Percentiles rank a stretch among this genome's conserved stretches.
Conservation (phyloP, 2,329 filamentous ascomycete species). For the Verticillium klebahnii region DNA sequence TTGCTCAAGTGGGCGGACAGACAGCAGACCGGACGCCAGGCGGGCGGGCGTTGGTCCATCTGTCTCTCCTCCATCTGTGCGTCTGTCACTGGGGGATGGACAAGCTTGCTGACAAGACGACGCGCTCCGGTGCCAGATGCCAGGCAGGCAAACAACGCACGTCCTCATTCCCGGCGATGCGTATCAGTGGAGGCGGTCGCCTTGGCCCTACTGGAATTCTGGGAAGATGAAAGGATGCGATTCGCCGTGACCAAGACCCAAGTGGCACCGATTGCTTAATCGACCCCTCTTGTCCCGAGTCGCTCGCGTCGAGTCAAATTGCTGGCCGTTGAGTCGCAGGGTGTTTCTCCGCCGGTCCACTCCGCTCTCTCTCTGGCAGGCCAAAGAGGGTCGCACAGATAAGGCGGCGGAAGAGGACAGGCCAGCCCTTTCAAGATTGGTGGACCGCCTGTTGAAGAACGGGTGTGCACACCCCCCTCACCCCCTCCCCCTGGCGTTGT, state of each 20-base stretch:
- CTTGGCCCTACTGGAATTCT: background rate
- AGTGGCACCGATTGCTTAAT: background rate
- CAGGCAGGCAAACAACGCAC: background rate
- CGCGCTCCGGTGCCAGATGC: background rate
- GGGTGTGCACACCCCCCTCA: conserved; percentile 6
- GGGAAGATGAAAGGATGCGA: background rate
- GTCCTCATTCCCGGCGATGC: conserved; percentile 1
- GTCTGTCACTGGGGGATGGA: background rate
- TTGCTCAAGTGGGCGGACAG: background rate
- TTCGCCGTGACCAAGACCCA: background rate
- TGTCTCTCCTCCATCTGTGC: background rate
- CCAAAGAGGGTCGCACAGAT: too few species aligned
- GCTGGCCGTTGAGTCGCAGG: background rate
- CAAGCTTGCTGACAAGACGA: background rate
- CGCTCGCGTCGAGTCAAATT: background rate
- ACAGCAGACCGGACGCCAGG: background rate
- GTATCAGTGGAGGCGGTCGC: conserved; percentile 4
- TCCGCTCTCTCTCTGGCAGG: background rate
- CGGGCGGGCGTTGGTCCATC: background rate
- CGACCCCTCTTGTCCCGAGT: background rate
- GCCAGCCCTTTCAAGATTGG: conserved; percentile 6
- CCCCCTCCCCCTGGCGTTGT: background rate
- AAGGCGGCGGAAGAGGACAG: background rate
- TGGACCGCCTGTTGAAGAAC: conserved; percentile 9
- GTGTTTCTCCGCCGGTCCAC: background rate